Evolutionary conservation across 176 grass and related monocot species (phyloP).

Genomic region (Oryza longistaminata): DNA sequence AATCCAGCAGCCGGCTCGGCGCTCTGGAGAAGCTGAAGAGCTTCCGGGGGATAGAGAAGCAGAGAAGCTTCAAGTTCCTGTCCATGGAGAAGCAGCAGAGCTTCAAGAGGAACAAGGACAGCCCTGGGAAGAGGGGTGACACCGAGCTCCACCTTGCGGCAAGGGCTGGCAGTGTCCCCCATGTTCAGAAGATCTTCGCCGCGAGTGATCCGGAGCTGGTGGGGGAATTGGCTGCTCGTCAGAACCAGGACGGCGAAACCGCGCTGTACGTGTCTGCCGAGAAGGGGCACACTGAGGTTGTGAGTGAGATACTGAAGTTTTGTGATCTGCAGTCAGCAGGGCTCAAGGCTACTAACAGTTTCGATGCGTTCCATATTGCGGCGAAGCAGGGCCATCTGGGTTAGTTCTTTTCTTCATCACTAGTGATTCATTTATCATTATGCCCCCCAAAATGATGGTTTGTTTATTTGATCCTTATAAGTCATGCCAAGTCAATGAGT

Average conservation of each 20-base stretch:
- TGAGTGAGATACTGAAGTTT: constrained; percentile 67
- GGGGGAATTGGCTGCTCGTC: constrained; percentile 54
- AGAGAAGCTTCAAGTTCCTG: constrained; percentile 68
- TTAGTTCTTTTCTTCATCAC: constrained; percentile 38
- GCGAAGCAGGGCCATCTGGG: constrained; percentile 91
- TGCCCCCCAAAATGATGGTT: background rate
- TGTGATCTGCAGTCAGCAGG: constrained; percentile 74
- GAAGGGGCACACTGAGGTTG: constrained; percentile 71
- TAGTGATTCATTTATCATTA: background rate
- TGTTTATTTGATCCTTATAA: background rate
- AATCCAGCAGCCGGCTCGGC: constrained; percentile 41
- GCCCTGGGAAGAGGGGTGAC: constrained; percentile 84
- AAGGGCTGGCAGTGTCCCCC: constrained; percentile 66
- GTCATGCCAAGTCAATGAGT: background rate
- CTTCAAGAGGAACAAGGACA: constrained; percentile 84
- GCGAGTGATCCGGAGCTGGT: constrained; percentile 46
- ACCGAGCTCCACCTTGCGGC: constrained; percentile 70
- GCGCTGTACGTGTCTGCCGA: constrained; percentile 81
- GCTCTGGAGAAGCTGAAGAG: constrained; percentile 54
- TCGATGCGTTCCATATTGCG: constrained; percentile 87
- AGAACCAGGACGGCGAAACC: constrained; percentile 85
- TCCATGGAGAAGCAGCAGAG: constrained; percentile 83
- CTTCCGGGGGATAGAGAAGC: constrained; percentile 73
- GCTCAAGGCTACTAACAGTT: constrained; percentile 74
- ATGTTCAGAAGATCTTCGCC: constrained; percentile 67